Conservation (phyloP, 441 rosid genomes). For the Jatropha podagrica region DNA sequence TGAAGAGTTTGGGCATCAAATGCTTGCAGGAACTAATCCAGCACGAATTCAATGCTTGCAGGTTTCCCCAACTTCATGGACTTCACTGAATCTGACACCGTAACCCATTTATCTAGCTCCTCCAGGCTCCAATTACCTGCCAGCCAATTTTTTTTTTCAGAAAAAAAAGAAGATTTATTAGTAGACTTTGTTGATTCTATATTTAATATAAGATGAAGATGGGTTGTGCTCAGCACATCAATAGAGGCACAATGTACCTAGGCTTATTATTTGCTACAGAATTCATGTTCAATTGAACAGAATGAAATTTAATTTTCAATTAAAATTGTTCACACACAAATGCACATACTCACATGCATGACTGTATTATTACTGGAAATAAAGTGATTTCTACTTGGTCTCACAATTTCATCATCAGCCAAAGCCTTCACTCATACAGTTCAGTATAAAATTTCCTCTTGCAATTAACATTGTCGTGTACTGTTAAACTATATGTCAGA, state of each 20-base stretch:
- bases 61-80: conserved; percentile 33
- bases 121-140: neutral
- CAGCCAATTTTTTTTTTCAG: neutral
- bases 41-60: conserved; percentile 42
- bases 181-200: neutral
- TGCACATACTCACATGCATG: neutral
- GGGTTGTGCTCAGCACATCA: no score
- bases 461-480: neutral
- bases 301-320: neutral
- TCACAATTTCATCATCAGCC: neutral
- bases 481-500: neutral
- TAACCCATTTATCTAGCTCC: neutral
- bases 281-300: neutral
- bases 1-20: conserved; percentile 61
- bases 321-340: neutral
- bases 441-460: neutral
- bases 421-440: no score
- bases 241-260: neutral
- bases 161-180: neutral
- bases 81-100: neutral
- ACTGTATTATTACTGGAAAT: neutral
- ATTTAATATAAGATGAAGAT: neutral
- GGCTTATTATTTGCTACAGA: neutral
- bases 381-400: neutral
- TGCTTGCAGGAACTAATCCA: conserved; percentile 74